A percentile compares a stretch with the other conserved stretches of the same genome.
These are phyloP conservation scores for Candida sp. DNA, from an alignment of 1,139 yeast species.

Conservation along the genomic window DNA sequence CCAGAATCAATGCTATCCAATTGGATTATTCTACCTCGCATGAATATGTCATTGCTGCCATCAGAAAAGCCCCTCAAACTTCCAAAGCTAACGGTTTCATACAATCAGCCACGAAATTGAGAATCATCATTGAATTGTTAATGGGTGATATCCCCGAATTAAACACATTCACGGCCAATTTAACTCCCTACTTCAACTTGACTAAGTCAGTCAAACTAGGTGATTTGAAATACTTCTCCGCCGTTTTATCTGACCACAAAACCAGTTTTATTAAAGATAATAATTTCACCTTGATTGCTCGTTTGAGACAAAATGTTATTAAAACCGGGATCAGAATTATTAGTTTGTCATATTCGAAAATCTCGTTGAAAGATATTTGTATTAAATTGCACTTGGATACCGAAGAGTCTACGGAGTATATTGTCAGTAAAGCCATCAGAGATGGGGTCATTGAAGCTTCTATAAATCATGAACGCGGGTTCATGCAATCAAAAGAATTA, in stretches of 20 bases:
- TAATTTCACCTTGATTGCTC: constrained; percentile 77
- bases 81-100: constrained; percentile 80
- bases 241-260: constrained; percentile 67
- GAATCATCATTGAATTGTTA: constrained; percentile 82
- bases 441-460: constrained; percentile 98
- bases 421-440: constrained; percentile 93
- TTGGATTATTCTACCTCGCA: constrained; percentile 89
- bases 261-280: constrained; percentile 68
- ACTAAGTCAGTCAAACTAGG: constrained; percentile 93
- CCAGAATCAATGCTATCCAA: constrained; percentile 88
- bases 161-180: constrained; percentile 58
- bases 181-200: constrained; percentile 81
- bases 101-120: constrained; percentile 87
- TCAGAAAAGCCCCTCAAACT: constrained; percentile 97
- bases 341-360: constrained; percentile 86
- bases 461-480: constrained; percentile 88
- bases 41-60: constrained; percentile 87
- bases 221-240: constrained; percentile 77
- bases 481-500: constrained; percentile 86
- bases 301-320: constrained; percentile 95
- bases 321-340: constrained; percentile 96
- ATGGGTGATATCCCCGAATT: constrained; percentile 99
- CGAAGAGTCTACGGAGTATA: constrained; percentile 95
- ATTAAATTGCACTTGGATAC: constrained; percentile 87
- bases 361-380: constrained; percentile 87